Base-by-base conservation (phyloP, 2,329 filamentous ascomycete genomes). In the Chaetomium strumarium region DNA sequence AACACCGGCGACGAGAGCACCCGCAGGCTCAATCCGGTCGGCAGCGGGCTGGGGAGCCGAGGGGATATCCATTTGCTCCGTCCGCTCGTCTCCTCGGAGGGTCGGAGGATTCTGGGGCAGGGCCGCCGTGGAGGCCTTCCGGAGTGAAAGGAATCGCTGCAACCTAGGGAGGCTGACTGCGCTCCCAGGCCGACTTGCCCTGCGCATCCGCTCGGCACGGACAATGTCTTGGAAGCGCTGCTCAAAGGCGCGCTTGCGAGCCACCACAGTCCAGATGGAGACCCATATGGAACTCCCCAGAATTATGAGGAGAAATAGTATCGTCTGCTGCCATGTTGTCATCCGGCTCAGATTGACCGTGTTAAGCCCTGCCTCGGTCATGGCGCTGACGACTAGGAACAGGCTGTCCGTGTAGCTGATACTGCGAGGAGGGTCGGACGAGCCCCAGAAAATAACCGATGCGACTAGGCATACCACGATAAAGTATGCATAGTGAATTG, bases 401-500 rank as follows among this genome's bases (percentile, higher is more conserved):
- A 88, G 68, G 14, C 80, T 75, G 65, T 88, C 83, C 17, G 75
- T 74, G 67, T 84, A 88, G 39, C 70, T 69, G 53, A 87, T 74
- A 56, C 72, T 78, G 31, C 68, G 63, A 16, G 66, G 63, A 9
- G 79, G 76, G 5, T 72, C 73, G 0, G 80, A 79, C 0, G 75
- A 72, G 14, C 72, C 74, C 74, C 75, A 86, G 62, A 87, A 83
- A 43, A 87, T 73, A 39, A 80, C 53, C 11, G 81, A 81, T n/a
- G 73, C 70, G 31, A 81, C 38, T 2, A 86, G 61, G 53, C 73
- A 74, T 10, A 77, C 75, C 7, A 67, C 46, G 53, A 85, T 71
- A 63, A 87, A 86, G 67, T 87, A 87, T 38, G 74, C 66, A 69
- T 86, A 85, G 64, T 87, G 84, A 19, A 86, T 62, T 0, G 78